Percentiles rank a stretch among this genome's conserved stretches.
Evolutionary conservation across 2,329 filamentous ascomycete species (phyloP).

Genomic region (Neospermospora avenae): DNA sequence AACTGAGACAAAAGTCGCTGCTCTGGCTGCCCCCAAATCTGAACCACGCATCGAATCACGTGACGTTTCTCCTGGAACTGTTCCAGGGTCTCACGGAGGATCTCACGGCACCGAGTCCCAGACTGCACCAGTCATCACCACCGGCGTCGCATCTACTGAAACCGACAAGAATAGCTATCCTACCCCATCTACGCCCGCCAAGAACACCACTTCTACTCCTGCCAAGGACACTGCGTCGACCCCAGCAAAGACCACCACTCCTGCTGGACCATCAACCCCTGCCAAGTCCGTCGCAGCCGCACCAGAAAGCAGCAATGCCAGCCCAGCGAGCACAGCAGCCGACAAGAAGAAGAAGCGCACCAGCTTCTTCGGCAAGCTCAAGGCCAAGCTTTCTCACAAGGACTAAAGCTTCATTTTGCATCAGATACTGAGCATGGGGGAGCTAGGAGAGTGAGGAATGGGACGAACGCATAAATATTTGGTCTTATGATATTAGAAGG

Average conservation of each 20-base stretch:
- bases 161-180: constrained; percentile 20
- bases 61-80: constrained; percentile 33
- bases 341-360: constrained; percentile 38
- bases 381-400: constrained; percentile 46
- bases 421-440: neutral
- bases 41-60: constrained; percentile 21
- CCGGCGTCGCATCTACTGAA: constrained; percentile 24
- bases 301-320: constrained; percentile 29
- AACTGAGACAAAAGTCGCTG: constrained; percentile 34
- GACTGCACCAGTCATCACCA: constrained; percentile 28
- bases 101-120: constrained; percentile 24
- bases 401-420: constrained; percentile 18
- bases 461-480: constrained; percentile 13
- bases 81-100: constrained; percentile 28
- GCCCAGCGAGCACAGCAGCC: constrained; percentile 23
- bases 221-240: neutral
- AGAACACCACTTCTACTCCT: constrained; percentile 17
- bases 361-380: constrained; percentile 43
- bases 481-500: neutral
- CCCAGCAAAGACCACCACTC: constrained; percentile 12
- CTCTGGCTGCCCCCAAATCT: constrained; percentile 39
- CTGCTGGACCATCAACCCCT: constrained; percentile 1
- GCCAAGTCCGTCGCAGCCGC: constrained; percentile 13
- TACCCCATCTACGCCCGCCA: constrained; percentile 21
- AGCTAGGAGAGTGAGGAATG: neutral